A percentile compares a stretch with the other conserved stretches of the same genome.
Evolutionary conservation across 2,329 filamentous ascomycete genomes (phyloP).

Genomic region (Fusarium anguioides): DNA sequence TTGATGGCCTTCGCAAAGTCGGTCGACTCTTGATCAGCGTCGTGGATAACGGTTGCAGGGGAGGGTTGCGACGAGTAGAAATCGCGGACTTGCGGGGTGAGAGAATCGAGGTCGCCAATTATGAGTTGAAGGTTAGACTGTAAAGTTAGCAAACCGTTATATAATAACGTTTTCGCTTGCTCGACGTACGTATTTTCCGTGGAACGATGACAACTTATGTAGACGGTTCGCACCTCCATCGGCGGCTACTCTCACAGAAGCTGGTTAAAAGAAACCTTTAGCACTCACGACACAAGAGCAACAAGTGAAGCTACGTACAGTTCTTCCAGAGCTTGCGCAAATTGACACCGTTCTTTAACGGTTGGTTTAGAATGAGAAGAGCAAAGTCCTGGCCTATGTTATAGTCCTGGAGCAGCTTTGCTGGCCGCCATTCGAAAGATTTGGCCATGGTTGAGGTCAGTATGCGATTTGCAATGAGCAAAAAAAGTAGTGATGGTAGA

Average conservation of each 20-base stretch:
- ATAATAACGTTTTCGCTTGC: not conserved
- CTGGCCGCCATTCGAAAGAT: conserved; percentile 55
- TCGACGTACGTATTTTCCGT: conserved; percentile 56
- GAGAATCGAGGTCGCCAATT: conserved; percentile 91
- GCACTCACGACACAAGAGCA: conserved; percentile 6
- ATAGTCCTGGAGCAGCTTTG: conserved; percentile 51
- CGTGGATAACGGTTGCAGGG: conserved; percentile 71
- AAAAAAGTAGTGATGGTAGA: not conserved
- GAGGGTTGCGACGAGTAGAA: conserved; percentile 70
- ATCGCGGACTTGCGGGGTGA: conserved; percentile 69
- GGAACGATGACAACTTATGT: conserved; percentile 57
- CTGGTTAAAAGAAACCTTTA: conserved; percentile 54
- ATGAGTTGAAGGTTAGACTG: conserved; percentile 75
- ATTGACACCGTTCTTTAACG: conserved; percentile 58
- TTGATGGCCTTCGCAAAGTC: conserved; percentile 88
- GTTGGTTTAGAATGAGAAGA: conserved; percentile 65
- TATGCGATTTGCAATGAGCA: not conserved
- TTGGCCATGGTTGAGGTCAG: conserved; percentile 36
- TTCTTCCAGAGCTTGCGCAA: conserved; percentile 63
- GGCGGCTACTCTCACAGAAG: conserved; percentile 78
- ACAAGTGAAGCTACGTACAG: conserved; percentile 50
- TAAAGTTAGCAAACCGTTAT: conserved; percentile 8
- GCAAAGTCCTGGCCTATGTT: conserved; percentile 53
- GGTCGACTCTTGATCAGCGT: conserved; percentile 86
- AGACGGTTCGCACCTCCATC: conserved; percentile 92